A percentile compares a stretch with the other conserved stretches of the same genome.
These are phyloP conservation scores for Leccinellum luteum DNA, from an alignment of 768 basidiomycete genomes.

Conservation along the genomic window DNA sequence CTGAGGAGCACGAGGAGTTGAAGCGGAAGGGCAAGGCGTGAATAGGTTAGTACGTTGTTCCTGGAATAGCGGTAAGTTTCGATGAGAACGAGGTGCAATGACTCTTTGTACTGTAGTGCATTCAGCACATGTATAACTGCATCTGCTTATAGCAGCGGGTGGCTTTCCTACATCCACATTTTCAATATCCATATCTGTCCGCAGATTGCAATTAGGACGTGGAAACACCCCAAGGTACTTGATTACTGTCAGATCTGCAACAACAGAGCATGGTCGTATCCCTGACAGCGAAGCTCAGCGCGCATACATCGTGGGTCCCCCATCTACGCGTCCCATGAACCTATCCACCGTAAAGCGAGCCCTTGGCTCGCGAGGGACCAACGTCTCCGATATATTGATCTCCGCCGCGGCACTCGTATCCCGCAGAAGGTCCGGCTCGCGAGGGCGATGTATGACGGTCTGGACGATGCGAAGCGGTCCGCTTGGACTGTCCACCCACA, in stretches of 20 bases:
- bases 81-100: background rate
- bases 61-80: background rate
- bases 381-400: background rate
- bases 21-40: slow-evolving; percentile 41
- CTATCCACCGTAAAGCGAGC: background rate
- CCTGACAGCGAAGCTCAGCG: background rate
- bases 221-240: background rate
- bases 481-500: background rate
- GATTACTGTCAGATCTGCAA: background rate
- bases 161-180: too few species aligned
- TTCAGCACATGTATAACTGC: background rate
- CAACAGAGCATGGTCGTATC: background rate
- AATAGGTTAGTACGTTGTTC: background rate
- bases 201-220: background rate
- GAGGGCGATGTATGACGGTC: background rate
- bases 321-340: background rate
- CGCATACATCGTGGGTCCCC: background rate
- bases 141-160: too few species aligned
- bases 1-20: slow-evolving; percentile 49
- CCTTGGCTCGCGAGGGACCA: slow-evolving; percentile 6
- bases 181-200: too few species aligned
- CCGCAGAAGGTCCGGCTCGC: background rate
- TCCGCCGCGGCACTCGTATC: background rate
- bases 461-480: background rate
- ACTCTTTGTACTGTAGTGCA: background rate